Evolutionary conservation across 208 protist genomes (phyloP).

Genomic region (Acanthamoeba sp.): DNA sequence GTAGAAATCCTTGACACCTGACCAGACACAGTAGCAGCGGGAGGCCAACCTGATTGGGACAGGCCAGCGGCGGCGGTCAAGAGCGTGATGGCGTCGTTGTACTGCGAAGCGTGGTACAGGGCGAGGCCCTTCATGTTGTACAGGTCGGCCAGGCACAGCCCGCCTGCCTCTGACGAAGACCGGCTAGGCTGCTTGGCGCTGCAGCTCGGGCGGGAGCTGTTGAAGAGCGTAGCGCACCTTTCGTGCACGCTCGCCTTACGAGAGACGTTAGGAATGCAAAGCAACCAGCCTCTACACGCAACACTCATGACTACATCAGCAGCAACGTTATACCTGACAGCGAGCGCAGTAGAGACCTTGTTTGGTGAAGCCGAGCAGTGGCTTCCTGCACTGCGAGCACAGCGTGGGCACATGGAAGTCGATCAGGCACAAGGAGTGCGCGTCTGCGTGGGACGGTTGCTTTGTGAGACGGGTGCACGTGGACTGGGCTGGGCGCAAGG

Average conservation of each 20-base stretch:
- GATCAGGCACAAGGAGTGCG: background rate
- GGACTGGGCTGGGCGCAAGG: no score
- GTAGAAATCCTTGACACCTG: no score
- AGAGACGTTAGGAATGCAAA: background rate
- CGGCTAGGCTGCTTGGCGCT: background rate
- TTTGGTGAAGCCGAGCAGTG: background rate
- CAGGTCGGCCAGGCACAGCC: background rate
- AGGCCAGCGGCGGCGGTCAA: background rate
- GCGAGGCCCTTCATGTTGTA: background rate
- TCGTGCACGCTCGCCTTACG: background rate
- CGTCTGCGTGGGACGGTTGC: background rate
- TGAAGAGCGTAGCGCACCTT: background rate
- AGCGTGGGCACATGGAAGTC: conserved; percentile 18
- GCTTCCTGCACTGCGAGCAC: background rate
- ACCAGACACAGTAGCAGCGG: no score
- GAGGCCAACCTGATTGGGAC: background rate
- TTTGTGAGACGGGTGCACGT: background rate
- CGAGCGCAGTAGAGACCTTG: background rate
- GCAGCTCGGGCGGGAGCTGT: background rate
- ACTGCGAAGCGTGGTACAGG: background rate
- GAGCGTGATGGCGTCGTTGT: background rate
- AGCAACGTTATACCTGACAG: background rate
- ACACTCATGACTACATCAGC: background rate
- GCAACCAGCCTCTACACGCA: background rate
- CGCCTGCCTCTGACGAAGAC: background rate